Conservation (phyloP, 371 early-diverging fungal genomes). For the Actinomortierella ambigua region DNA sequence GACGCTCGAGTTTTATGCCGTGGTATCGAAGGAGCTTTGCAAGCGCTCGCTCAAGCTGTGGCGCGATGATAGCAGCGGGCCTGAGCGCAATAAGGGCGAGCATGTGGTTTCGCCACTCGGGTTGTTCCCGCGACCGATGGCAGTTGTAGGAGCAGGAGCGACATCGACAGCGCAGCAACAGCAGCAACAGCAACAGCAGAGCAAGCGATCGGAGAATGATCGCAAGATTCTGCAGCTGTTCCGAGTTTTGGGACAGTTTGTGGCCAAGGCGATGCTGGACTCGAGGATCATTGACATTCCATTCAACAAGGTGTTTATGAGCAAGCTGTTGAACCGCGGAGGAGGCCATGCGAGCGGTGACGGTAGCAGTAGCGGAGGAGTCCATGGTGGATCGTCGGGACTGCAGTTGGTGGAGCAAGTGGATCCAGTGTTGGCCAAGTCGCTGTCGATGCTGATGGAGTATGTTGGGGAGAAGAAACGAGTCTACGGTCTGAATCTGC, state of each 20-base stretch:
- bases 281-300: conserved; percentile 87
- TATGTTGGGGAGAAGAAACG: conserved; percentile 60
- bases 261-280: conserved; percentile 90
- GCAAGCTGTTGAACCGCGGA: conserved; percentile 60
- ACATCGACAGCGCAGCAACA: no score
- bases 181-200: no score
- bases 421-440: conserved; percentile 73
- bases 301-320: conserved; percentile 77
- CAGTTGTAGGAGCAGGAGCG: no score
- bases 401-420: conserved; percentile 54
- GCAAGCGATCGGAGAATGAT: not conserved
- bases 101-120: conserved; percentile 60
- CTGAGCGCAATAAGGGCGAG: conserved; percentile 20
- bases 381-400: conserved; percentile 2
- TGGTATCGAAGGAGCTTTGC: conserved; percentile 77
- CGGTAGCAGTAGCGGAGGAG: conserved; percentile 27
- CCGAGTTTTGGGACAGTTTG: conserved; percentile 80
- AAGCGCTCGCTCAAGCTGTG: conserved; percentile 64
- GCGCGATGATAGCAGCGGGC: conserved; percentile 53
- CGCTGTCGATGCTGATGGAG: conserved; percentile 64
- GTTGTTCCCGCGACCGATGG: conserved; percentile 76
- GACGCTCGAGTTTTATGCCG: conserved; percentile 91
- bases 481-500: conserved; percentile 55
- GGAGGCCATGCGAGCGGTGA: conserved; percentile 23
- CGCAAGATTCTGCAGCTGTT: conserved; percentile 61